Base-by-base conservation (phyloP, 2,329 filamentous ascomycete species). In the Fusarium chlamydosporum region DNA sequence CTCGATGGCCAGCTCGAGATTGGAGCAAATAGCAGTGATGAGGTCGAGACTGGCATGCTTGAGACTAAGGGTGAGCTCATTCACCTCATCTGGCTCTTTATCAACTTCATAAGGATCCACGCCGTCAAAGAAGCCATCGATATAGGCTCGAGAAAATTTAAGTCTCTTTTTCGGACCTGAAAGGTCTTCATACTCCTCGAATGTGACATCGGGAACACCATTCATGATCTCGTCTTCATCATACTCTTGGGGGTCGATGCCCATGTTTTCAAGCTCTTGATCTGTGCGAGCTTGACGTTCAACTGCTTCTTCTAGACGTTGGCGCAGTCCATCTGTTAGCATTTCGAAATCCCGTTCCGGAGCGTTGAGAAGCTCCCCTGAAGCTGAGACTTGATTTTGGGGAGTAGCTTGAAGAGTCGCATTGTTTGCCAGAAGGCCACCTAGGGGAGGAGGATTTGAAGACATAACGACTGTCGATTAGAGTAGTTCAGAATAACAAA, bases 1-100 rank as follows among this genome's bases (percentile, higher is more conserved):
- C 48, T 85, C 79, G 46, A 89, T 79, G 43, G 84, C 78, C 6
- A 92, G 78, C 54, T 89, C 85, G 6, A 84, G 76, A 66, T 80
- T 80, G 46, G 77, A 77, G 56, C 79, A 81, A 16, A 87, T 61
- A 1, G 77, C 78, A 35, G 77, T 79, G 70, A 87, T 75, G 45
- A 86, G 74, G 67, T 86, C 81, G 48, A 79, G 78, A 18, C 73
- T 74, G 7, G 61, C 56, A 12, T 75, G 62, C 37, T 70, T 67
- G 42, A 74, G 62, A 20, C 65, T 65, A 7, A 75, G 60, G 11
- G 56, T 57, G 18, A 74, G 56, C n/a, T 61, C 53, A 12, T 56
- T 42, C 38, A 74, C 60, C 16, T 67, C 51, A 3, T 53, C 35
- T 16, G 35, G 26, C n/a, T 38, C 23, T 51, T 40, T 29, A 6